phyloP scores from a whole-genome alignment of 208 protist species.

The Leishmania braziliensis region DNA sequence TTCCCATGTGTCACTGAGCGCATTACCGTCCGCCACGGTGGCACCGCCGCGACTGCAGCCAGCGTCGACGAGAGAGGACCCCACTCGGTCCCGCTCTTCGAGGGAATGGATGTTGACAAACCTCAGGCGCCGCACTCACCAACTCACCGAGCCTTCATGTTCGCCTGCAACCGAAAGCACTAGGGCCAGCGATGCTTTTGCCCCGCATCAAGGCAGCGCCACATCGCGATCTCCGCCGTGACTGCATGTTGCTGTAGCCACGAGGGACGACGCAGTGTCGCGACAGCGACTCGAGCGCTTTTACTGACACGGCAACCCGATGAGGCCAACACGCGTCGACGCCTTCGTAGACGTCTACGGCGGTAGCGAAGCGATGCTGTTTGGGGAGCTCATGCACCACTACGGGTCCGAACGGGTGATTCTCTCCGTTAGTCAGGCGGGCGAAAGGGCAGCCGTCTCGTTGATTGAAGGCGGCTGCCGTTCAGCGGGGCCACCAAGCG shows the following conservation, averaged over 20 bases:
- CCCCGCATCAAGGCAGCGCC: neutral
- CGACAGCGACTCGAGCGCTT: constrained; percentile 34
- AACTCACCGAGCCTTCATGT: neutral
- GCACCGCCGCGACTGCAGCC: neutral
- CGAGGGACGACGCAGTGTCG: neutral
- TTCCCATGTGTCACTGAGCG: neutral
- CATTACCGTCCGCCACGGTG: neutral
- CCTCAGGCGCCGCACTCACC: neutral
- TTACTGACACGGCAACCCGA: constrained; percentile 47
- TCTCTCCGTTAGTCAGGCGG: neutral
- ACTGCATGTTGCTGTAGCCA: neutral
- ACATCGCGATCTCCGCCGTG: neutral
- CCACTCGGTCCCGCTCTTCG: neutral
- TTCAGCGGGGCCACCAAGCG: neutral
- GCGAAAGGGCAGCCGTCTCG: neutral
- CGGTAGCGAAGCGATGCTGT: constrained; percentile 44
- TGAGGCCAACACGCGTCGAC: constrained; percentile 48
- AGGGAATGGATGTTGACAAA: neutral
- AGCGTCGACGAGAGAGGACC: neutral
- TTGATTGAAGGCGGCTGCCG: neutral
- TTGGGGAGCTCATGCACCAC: constrained; percentile 38
- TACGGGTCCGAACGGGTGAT: constrained; percentile 39
- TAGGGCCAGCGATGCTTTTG: neutral
- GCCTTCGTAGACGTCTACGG: constrained; percentile 31
- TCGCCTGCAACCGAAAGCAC: neutral